A percentile compares a stretch with the other conserved stretches of the same genome.
Conservation (phyloP, 495 filamentous ascomycete genomes). For the Aeminium ludgeri region DNA sequence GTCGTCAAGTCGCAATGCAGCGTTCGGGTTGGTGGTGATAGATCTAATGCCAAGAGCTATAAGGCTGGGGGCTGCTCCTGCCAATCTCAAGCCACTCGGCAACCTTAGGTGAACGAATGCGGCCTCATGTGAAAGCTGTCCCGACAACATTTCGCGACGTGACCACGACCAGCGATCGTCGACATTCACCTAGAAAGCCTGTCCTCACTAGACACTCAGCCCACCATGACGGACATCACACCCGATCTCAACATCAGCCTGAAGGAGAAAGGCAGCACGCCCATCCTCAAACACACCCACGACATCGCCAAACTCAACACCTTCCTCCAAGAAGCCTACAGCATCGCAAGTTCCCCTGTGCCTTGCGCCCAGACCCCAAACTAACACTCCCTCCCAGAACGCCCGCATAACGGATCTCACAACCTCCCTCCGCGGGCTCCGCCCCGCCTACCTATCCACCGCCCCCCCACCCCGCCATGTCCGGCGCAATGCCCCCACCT, state of each 20-base stretch:
- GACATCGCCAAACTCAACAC: constrained; percentile 47
- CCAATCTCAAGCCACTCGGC: too few species aligned
- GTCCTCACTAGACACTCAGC: too few species aligned
- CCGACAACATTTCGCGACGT: too few species aligned
- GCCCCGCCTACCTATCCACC: constrained; percentile 80
- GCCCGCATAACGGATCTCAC: constrained; percentile 64
- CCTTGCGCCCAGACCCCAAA: not conserved
- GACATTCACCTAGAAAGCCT: too few species aligned
- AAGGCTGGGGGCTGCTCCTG: too few species aligned
- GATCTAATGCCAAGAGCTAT: too few species aligned
- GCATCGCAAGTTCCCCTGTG: constrained; percentile 48
- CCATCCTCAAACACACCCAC: constrained; percentile 26
- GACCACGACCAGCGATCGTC: too few species aligned
- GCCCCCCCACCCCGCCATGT: constrained; percentile 35
- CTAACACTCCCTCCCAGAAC: constrained; percentile 39
- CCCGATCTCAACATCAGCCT: constrained; percentile 53
- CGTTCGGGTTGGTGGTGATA: too few species aligned
- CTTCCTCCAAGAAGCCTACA: constrained; percentile 89
- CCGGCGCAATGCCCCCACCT: constrained; percentile 29
- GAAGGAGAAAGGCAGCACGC: constrained; percentile 35
- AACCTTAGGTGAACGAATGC: too few species aligned
- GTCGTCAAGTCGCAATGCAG: too few species aligned
- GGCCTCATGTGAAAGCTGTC: too few species aligned
- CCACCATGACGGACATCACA: constrained; percentile 43
- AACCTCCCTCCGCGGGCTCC: constrained; percentile 59